Percentiles rank a stretch among this genome's conserved stretches.
Evolutionary conservation across 257 asterid genomes (phyloP).

Genomic region (Solanum microdontum): DNA sequence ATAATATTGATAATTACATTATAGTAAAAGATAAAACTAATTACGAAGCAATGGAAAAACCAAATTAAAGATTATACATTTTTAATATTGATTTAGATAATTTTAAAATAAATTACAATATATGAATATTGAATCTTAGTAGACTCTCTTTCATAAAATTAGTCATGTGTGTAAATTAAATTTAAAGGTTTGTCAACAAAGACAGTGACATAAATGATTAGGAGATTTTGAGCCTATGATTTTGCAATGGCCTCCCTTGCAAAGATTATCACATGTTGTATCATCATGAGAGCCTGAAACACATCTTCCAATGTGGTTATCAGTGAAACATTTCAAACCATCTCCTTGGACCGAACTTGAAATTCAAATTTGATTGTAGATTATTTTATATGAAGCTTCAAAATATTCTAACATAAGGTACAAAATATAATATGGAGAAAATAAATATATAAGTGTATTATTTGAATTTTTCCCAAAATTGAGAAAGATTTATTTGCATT

Average conservation of each 20-base stretch:
- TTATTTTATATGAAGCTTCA: background rate
- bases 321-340: background rate
- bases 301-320: background rate
- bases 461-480: background rate
- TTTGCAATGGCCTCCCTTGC: background rate
- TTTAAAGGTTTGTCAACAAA: background rate
- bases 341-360: background rate
- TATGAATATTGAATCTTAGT: too few relatives aligned
- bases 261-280: too few relatives aligned
- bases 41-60: too few relatives aligned
- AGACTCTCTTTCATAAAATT: too few relatives aligned
- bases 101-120: too few relatives aligned
- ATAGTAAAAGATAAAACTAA: too few relatives aligned
- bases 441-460: background rate
- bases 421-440: background rate
- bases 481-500: background rate
- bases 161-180: background rate
- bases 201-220: background rate
- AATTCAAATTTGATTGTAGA: background rate
- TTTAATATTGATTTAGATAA: too few relatives aligned
- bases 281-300: too few relatives aligned
- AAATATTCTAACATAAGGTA: background rate
- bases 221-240: background rate
- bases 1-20: too few relatives aligned
- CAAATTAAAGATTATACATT: too few relatives aligned